These are phyloP conservation scores for Microsporum canis DNA, from an alignment of 2,329 filamentous ascomycete species.

Conservation along the genomic window DNA sequence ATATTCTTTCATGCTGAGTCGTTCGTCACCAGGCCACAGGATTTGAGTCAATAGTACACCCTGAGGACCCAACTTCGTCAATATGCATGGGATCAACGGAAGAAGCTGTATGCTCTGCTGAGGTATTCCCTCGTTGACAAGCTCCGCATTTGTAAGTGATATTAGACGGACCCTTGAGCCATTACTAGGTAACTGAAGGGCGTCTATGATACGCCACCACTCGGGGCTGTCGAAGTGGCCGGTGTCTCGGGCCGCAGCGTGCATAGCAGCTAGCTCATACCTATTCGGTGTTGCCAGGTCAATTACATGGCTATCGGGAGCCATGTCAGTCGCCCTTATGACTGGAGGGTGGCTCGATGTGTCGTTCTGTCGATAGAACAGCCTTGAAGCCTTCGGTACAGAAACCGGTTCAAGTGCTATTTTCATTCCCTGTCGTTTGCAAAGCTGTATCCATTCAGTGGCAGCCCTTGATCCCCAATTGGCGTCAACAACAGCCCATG, in stretches of 20 bases:
- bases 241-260: slow-evolving; percentile 53
- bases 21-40: slow-evolving; percentile 54
- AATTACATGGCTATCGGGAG: slow-evolving; percentile 52
- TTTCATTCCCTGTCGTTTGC: slow-evolving; percentile 44
- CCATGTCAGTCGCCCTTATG: slow-evolving; percentile 28
- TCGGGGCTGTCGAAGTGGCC: slow-evolving; percentile 56
- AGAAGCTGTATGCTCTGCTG: slow-evolving; percentile 74
- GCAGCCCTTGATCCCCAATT: slow-evolving; percentile 67
- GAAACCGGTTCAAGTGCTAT: slow-evolving; percentile 87
- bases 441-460: slow-evolving; percentile 54
- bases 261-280: slow-evolving; percentile 70
- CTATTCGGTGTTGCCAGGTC: slow-evolving; percentile 73
- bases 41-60: slow-evolving; percentile 68
- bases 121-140: slow-evolving; percentile 72
- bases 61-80: slow-evolving; percentile 68
- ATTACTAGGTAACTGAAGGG: slow-evolving; percentile 59
- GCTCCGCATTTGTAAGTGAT: slow-evolving; percentile 49
- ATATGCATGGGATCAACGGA: slow-evolving; percentile 72
- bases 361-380: slow-evolving; percentile 42
- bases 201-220: slow-evolving; percentile 75
- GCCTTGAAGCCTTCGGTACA: slow-evolving; percentile 58
- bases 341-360: slow-evolving; percentile 16
- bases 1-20: slow-evolving; percentile 51
- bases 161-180: slow-evolving; percentile 62
- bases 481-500: slow-evolving; percentile 72